Conservation (phyloP, 305 asterid species). For the Solanum aculeatissimum region DNA sequence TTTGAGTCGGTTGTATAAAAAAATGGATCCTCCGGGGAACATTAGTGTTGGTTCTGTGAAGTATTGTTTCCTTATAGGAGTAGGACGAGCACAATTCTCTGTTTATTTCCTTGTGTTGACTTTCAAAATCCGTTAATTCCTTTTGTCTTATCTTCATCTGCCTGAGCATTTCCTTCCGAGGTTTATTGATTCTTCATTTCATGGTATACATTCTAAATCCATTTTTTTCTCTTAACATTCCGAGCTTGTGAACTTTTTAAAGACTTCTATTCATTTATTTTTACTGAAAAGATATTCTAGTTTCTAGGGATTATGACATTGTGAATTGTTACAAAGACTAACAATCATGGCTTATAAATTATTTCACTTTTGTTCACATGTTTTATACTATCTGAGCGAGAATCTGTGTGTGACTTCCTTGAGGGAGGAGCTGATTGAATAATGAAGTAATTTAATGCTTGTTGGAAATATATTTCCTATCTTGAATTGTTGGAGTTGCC, state of each 20-base stretch:
- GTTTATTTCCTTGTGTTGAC: neutral
- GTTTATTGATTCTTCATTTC: neutral
- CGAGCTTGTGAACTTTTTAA: neutral
- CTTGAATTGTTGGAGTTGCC: neutral
- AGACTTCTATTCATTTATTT: neutral
- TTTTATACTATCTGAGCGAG: neutral
- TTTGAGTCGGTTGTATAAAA: neutral
- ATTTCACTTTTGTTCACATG: neutral
- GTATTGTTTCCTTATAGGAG: neutral
- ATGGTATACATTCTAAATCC: neutral
- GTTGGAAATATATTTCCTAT: neutral
- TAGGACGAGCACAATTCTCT: neutral
- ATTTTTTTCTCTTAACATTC: neutral
- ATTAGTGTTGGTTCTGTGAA: neutral
- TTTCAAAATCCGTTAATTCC: neutral
- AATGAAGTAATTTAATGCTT: neutral
- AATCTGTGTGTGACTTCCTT: neutral
- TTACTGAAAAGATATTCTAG: neutral
- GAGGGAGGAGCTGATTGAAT: neutral
- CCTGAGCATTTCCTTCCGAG: neutral
- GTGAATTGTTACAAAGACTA: neutral
- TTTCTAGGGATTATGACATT: neutral
- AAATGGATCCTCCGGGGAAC: neutral
- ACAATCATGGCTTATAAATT: neutral
- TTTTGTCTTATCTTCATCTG: neutral